These are phyloP conservation scores for Melanomma pulvis-pyrius DNA, from an alignment of 495 filamentous ascomycete genomes.

Conservation along the genomic window DNA sequence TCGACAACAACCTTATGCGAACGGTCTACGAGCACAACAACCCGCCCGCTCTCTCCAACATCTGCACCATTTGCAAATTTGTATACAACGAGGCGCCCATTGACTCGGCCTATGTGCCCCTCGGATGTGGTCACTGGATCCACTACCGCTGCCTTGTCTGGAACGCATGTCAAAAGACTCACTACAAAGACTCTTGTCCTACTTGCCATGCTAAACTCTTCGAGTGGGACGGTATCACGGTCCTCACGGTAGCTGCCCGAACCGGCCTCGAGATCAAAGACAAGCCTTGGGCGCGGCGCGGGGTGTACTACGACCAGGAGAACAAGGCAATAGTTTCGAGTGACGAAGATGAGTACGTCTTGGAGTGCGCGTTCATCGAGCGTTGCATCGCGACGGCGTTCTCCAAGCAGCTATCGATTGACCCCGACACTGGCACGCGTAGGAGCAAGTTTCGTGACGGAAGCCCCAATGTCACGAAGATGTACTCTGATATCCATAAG, in stretches of 20 bases:
- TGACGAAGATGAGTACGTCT: background rate
- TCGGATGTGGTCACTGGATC: conserved; percentile 6
- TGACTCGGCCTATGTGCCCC: background rate
- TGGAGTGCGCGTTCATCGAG: conserved; percentile 10
- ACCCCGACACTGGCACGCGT: background rate
- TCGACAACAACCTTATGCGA: conserved; percentile 7
- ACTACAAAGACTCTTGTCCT: background rate
- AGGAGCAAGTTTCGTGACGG: background rate
- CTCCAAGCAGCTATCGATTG: background rate
- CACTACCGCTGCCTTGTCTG: conserved; percentile 17
- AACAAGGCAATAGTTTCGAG: background rate
- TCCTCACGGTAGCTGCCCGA: conserved; percentile 5
- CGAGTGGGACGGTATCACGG: conserved; percentile 12
- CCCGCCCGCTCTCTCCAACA: background rate
- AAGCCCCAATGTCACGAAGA: background rate
- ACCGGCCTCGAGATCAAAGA: background rate
- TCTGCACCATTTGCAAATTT: conserved; percentile 1
- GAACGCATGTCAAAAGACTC: background rate
- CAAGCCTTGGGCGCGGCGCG: background rate
- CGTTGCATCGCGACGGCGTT: too few species aligned
- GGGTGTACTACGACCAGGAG: background rate
- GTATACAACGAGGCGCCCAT: background rate
- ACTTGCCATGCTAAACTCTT: background rate
- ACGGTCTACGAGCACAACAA: background rate
- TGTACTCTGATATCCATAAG: background rate